These are phyloP conservation scores for Fusarium ramigenum DNA, from an alignment of 2,329 filamentous ascomycete species.

Conservation along the genomic window DNA sequence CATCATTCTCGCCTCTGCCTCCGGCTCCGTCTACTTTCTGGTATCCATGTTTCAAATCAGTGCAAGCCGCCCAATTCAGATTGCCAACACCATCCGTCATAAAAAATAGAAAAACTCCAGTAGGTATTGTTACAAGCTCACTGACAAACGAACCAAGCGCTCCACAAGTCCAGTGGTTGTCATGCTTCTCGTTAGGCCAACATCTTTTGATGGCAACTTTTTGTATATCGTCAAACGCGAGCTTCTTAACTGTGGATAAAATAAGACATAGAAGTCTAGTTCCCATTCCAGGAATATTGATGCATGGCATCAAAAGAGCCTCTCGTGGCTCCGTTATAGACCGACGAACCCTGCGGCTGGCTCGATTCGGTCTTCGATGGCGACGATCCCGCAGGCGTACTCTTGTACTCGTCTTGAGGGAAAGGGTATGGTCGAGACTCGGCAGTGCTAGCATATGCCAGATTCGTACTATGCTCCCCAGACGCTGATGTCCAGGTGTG, in stretches of 20 bases:
- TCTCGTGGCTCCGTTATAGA: conserved; percentile 52
- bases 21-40: conserved; percentile 33
- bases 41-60: conserved; percentile 34
- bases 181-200: conserved; percentile 36
- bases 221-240: conserved; percentile 36
- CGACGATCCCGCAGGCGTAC: conserved; percentile 36
- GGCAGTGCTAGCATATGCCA: conserved; percentile 56
- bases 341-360: conserved; percentile 51
- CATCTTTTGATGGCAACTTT: conserved; percentile 26
- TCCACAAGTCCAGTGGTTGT: conserved; percentile 34
- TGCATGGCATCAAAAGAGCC: conserved; percentile 61
- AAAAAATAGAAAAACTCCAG: conserved; percentile 33
- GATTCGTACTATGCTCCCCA: conserved; percentile 55
- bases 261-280: conserved; percentile 44
- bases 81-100: conserved; percentile 41
- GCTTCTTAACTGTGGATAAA: conserved; percentile 15
- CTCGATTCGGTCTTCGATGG: conserved; percentile 50
- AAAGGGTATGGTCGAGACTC: conserved; percentile 61
- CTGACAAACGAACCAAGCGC: conserved; percentile 36
- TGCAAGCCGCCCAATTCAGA: conserved; percentile 37
- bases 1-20: not conserved
- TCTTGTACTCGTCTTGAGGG: conserved; percentile 59
- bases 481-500: conserved; percentile 63
- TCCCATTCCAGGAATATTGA: conserved; percentile 67
- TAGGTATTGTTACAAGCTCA: conserved; percentile 43